Percentiles rank a stretch among this genome's conserved stretches.
phyloP scores from a whole-genome alignment of 2,329 filamentous ascomycete species.

The Neonectria magnoliae region DNA sequence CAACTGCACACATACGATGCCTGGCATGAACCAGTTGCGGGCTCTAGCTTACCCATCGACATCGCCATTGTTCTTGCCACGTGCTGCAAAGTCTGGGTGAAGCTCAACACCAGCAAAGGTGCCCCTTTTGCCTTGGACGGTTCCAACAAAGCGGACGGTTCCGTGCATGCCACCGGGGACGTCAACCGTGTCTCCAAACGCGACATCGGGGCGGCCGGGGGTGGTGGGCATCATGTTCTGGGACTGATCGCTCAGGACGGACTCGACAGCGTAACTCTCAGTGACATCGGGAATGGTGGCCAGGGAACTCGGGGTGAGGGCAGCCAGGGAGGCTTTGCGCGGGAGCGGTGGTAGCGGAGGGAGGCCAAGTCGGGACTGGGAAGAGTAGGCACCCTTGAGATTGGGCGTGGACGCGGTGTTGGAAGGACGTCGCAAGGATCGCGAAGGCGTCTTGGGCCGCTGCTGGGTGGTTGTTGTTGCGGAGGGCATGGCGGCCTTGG shows the following conservation, averaged over 20 bases:
- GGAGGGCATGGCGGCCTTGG: constrained; percentile 41
- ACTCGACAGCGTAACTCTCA: constrained; percentile 69
- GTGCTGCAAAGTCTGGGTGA: constrained; percentile 78
- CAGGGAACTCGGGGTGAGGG: constrained; percentile 71
- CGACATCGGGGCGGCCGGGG: constrained; percentile 66
- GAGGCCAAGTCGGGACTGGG: constrained; percentile 58
- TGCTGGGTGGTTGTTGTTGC: constrained; percentile 33
- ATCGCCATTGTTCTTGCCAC: constrained; percentile 95
- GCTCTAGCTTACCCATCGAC: constrained; percentile 80
- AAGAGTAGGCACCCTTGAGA: constrained; percentile 61
- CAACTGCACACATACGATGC: neutral
- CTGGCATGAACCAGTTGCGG: neutral
- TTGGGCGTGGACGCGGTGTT: constrained; percentile 68
- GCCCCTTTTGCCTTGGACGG: constrained; percentile 88
- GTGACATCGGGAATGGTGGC: constrained; percentile 74
- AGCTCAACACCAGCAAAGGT: constrained; percentile 94
- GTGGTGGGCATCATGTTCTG: constrained; percentile 63
- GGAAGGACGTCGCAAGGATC: constrained; percentile 56
- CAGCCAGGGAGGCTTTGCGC: constrained; percentile 77
- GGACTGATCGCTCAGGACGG: constrained; percentile 53
- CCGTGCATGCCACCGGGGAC: constrained; percentile 95
- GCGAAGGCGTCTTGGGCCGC: constrained; percentile 41
- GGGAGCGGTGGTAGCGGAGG: constrained; percentile 60
- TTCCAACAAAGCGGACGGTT: constrained; percentile 87
- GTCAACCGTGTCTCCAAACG: constrained; percentile 85